Conservation (phyloP, 768 basidiomycete species). For the Lyophyllum semitale region DNA sequence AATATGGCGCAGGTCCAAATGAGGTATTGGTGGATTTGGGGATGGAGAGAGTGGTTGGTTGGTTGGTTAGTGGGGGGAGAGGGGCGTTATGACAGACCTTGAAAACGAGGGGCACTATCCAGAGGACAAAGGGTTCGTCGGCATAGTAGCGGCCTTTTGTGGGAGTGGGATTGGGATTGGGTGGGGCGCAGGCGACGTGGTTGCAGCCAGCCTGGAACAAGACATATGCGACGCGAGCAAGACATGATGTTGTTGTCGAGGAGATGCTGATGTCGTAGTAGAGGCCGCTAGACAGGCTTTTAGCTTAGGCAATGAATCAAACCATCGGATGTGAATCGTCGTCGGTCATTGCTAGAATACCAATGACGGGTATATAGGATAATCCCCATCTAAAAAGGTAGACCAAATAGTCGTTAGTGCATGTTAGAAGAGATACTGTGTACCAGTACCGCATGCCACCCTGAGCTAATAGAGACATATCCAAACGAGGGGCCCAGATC, state of each 20-base stretch:
- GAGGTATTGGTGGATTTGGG: constrained; percentile 19
- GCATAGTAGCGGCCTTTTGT: constrained; percentile 47
- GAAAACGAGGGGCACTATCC: constrained; percentile 50
- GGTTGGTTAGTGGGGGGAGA: not conserved
- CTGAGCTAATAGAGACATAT: no score
- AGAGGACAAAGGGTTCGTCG: constrained; percentile 41
- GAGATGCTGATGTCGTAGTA: not conserved
- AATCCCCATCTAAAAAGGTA: no score
- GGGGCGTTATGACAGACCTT: constrained; percentile 29
- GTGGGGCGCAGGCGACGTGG: constrained; percentile 47
- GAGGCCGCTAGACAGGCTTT: constrained; percentile 7
- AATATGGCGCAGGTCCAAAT: constrained; percentile 21
- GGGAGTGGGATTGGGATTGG: constrained; percentile 50
- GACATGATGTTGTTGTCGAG: constrained; percentile 31
- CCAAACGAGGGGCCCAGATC: no score
- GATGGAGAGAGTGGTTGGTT: not conserved
- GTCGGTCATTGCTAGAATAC: no score
- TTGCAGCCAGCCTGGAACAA: constrained; percentile 43
- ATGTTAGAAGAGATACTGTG: no score
- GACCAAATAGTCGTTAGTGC: no score
- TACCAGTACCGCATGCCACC: no score
- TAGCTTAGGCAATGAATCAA: no score
- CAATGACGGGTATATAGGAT: no score
- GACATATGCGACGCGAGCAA: constrained; percentile 40
- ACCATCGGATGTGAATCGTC: no score